Evolutionary conservation across 2,329 filamentous ascomycete genomes (phyloP), one percentile per base, ranked within the genome.

Genomic region (Xylaria sp.): DNA sequence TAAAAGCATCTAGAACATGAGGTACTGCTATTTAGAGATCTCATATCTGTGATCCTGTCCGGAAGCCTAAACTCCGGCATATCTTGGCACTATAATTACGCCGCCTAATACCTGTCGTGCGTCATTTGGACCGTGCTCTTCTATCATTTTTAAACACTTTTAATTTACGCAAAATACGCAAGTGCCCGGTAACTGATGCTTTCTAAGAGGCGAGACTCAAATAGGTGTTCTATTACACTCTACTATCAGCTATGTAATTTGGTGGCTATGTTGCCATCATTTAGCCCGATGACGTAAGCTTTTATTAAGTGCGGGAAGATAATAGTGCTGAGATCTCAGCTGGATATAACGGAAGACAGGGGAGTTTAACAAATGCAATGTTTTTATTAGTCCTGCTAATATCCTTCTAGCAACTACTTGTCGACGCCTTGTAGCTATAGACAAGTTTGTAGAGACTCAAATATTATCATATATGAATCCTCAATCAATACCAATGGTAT

Each of bases 1-100:
- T 18, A 2, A 18, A 9, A 48, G n/a, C 18, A 9, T 60, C 48
- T 32, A 58, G 44, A 59, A 47, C 42, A 4, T 6, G 5, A 35
- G 18, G n/a, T 4, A 8, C 16, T 2, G 18, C 53, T 59, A 69
- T 66, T 65, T 47, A 18, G 21, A 9, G 51, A 21, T 16, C 47
- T 27, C 12, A 44, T 12, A 61, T 48, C n/a, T 59, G 48, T 44
- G 37, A 59, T 62, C 27, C 35, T 5, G 32, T 29, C 2, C 58
- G 63, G 66, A 63, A 54, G 21, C n/a, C 21, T 21, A 18, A 35
- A 21, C 23, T 65, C 63, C 63, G 58, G 3, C 44, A 37, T 23
- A 35, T 10, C 66, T 66, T 66, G 66, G 61, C 61, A 61, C 50
- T 59, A 61, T 5, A 29, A 32, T 18, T 16, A 54, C 27, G 25